phyloP scores from a whole-genome alignment of 768 basidiomycete species.

The Sarcodon sp. region DNA sequence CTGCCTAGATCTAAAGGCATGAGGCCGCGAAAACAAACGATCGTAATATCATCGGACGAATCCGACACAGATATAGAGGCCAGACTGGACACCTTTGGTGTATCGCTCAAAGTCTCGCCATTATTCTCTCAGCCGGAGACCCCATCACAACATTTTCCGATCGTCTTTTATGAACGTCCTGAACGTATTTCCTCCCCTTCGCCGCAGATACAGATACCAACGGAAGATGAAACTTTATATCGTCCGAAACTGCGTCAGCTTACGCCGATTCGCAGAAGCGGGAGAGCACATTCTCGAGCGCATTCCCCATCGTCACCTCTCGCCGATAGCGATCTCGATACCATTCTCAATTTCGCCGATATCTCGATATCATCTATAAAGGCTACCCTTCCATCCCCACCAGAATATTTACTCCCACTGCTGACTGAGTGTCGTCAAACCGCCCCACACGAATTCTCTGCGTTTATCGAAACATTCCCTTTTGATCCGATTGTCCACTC shows the following conservation, averaged over 20 bases:
- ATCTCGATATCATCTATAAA: slow-evolving; percentile 21
- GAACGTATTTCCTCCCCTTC: not conserved
- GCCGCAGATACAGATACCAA: not conserved
- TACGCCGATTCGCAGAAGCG: slow-evolving; percentile 48
- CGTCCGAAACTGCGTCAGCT: slow-evolving; percentile 40
- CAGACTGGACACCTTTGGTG: too few relatives aligned
- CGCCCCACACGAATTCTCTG: slow-evolving; percentile 64
- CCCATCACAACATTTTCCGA: not conserved
- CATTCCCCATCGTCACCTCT: slow-evolving; percentile 41
- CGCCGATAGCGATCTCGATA: slow-evolving; percentile 37
- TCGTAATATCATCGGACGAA: slow-evolving; percentile 34
- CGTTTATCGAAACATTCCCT: slow-evolving; percentile 74
- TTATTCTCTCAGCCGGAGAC: not conserved
- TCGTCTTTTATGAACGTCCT: not conserved
- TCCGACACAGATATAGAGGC: slow-evolving; percentile 23
- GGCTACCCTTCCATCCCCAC: slow-evolving; percentile 17
- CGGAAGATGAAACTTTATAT: slow-evolving; percentile 1
- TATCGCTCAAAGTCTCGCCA: slow-evolving; percentile 1
- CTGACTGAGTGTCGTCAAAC: slow-evolving; percentile 62
- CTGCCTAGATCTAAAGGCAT: slow-evolving; percentile 7
- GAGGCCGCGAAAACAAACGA: slow-evolving; percentile 8
- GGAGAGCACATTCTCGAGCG: slow-evolving; percentile 20
- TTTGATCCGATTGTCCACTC: slow-evolving; percentile 52
- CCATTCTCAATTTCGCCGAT: slow-evolving; percentile 33
- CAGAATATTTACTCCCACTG: slow-evolving; percentile 47